Conservation (phyloP, 495 filamentous ascomycete species). For the Hypomontagnella submonticulosa region DNA sequence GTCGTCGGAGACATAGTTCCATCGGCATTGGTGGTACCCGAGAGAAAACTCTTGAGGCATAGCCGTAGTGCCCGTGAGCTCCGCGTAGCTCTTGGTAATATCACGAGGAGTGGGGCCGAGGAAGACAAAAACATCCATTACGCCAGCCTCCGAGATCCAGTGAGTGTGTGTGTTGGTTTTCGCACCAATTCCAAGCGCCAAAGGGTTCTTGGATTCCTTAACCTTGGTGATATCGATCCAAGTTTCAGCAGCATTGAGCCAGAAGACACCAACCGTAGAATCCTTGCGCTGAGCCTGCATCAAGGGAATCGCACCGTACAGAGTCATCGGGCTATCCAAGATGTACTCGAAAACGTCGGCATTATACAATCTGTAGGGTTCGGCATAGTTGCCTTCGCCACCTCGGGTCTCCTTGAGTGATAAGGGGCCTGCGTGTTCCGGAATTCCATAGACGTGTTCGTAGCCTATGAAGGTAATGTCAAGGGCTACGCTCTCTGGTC, state of each 20-base stretch:
- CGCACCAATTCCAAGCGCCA: constrained; percentile 73
- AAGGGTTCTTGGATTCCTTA: constrained; percentile 78
- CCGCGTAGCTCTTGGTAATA: constrained; percentile 80
- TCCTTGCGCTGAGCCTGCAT: constrained; percentile 96
- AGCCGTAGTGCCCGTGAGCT: constrained; percentile 93
- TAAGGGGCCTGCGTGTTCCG: constrained; percentile 88
- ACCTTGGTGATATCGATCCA: constrained; percentile 94
- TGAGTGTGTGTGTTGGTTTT: constrained; percentile 87
- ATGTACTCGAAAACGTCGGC: constrained; percentile 98
- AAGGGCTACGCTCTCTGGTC: constrained; percentile 87
- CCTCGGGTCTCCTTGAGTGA: constrained; percentile 91
- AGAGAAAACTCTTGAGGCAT: constrained; percentile 92
- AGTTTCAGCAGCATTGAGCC: constrained; percentile 96
- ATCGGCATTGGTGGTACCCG: constrained; percentile 95
- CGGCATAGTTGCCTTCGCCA: constrained; percentile 81
- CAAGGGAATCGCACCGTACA: constrained; percentile 94
- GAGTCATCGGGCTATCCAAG: constrained; percentile 96
- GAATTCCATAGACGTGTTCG: constrained; percentile 92
- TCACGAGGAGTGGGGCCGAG: constrained; percentile 86
- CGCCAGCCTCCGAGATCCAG: constrained; percentile 93
- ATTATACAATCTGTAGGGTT: constrained; percentile 98
- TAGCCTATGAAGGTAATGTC: constrained; percentile 94
- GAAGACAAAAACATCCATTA: constrained; percentile 93
- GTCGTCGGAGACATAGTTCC: constrained; percentile 98
- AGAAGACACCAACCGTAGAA: constrained; percentile 97